Evolutionary conservation across 768 basidiomycete genomes (phyloP), one percentile per base, ranked within the genome.

Genomic region (Boletus subparvulus): DNA sequence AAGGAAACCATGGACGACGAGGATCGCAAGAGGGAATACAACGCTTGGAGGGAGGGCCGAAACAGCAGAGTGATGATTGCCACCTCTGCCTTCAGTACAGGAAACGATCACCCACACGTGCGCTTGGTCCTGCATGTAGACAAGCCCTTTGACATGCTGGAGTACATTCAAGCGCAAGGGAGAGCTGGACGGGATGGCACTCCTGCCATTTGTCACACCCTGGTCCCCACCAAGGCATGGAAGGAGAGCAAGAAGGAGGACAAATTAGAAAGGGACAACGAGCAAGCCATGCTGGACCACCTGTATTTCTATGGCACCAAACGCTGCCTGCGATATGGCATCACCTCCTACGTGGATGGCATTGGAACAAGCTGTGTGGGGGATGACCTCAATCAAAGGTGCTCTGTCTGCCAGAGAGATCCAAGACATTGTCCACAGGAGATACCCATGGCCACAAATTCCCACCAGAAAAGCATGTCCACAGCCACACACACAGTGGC

Each of bases 41-140:
- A 30, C 0, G 14, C 33, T 1, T 74, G 69, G 70, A 26, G 36
- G 0, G 1, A 3, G 0, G 70, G 67, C 0, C 8, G 17, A 0
- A 3, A n/a, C 0, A 45, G 19, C 1, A 21, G 12, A 0, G 33
- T 62, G 1, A 56, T 74, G 30, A 41, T 72, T 0, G 57, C 61
- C 11, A 73, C 68, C 1, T 64, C 61, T 1, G 67, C 67, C 0
- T 65, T 74, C 46, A 66, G 62, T 3, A 66, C 64, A 0, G 72
- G 73, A 0, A 70, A 71, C 10, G 67, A 73, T 49, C 60, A 68
- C 46, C 30, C 63, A 0, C 56, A 61, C 1, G 59, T 70, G 0
- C 52, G 58, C 0, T 36, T 69, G 0, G 62, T 68, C 0, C 21
- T 71, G 0, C 67, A 72, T 32, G 1, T 51, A 2, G 63, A 64